These are phyloP conservation scores for Nevesoporus exiguus DNA, from an alignment of 768 basidiomycete species.

Conservation along the genomic window DNA sequence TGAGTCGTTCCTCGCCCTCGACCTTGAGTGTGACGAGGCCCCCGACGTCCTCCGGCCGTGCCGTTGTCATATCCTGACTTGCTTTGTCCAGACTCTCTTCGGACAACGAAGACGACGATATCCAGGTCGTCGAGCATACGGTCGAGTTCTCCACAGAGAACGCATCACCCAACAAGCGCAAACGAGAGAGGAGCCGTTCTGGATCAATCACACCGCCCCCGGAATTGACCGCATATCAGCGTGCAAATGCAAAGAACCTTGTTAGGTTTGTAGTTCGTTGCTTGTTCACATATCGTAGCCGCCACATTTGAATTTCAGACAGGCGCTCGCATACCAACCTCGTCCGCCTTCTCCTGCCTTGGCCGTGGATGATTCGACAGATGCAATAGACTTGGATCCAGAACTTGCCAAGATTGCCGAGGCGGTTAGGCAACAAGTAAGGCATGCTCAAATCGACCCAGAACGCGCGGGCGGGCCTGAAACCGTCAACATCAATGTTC, in stretches of 20 bases:
- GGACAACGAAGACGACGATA: conserved; percentile 45
- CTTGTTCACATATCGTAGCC: background rate
- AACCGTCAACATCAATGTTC: conserved; percentile 50
- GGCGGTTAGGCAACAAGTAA: conserved; percentile 32
- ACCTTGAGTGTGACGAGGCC: background rate
- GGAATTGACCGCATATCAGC: conserved; percentile 47
- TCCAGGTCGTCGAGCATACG: conserved; percentile 40
- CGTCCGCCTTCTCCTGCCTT: conserved; percentile 49
- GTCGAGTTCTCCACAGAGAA: conserved; percentile 9
- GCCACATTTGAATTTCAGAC: conserved; percentile 32
- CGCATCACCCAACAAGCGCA: conserved; percentile 38
- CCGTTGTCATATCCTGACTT: conserved; percentile 6
- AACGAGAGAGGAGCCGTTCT: conserved; percentile 56
- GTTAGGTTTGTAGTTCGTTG: conserved; percentile 47
- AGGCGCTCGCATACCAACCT: conserved; percentile 40
- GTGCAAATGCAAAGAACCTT: conserved; percentile 54
- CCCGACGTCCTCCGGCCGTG: conserved; percentile 3
- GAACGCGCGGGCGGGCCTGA: conserved; percentile 33
- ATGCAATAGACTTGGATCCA: conserved; percentile 52
- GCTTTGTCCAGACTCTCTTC: conserved; percentile 31
- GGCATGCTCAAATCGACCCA: conserved; percentile 20
- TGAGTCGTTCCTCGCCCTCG: background rate
- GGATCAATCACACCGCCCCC: conserved; percentile 78
- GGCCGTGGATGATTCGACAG: conserved; percentile 42
- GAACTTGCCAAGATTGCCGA: conserved; percentile 60